These are phyloP conservation scores for Pseudogymnoascus sp. DNA, from an alignment of 2,329 filamentous ascomycete genomes.

Conservation along the genomic window DNA sequence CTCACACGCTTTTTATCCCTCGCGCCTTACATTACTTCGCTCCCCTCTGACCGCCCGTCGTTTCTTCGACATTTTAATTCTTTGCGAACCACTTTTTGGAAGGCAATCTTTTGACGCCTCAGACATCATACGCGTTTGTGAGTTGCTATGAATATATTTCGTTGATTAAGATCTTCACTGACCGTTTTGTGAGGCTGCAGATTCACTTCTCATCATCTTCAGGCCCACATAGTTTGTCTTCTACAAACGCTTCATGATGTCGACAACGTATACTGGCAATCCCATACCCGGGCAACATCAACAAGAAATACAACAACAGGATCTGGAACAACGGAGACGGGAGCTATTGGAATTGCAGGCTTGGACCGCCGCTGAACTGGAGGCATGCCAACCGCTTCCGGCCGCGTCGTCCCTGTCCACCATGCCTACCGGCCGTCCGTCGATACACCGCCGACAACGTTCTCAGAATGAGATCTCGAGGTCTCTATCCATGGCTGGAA, in stretches of 20 bases:
- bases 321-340: background rate
- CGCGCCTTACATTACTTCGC: background rate
- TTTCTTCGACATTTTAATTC: background rate
- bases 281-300: background rate
- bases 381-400: background rate
- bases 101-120: background rate
- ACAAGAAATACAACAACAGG: background rate
- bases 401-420: background rate
- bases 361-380: background rate
- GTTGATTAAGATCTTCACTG: background rate
- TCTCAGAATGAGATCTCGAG: background rate
- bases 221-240: background rate
- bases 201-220: background rate
- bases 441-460: background rate
- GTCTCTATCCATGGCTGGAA: background rate
- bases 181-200: background rate
- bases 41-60: background rate
- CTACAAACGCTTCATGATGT: background rate
- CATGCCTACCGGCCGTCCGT: background rate
- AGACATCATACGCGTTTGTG: background rate
- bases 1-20: background rate
- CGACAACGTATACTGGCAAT: slow-evolving; percentile 1
- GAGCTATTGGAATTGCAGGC: background rate
- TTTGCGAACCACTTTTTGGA: background rate
- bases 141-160: background rate